Conservation (phyloP, 345 rosid species). For the Turnera subulata region DNA sequence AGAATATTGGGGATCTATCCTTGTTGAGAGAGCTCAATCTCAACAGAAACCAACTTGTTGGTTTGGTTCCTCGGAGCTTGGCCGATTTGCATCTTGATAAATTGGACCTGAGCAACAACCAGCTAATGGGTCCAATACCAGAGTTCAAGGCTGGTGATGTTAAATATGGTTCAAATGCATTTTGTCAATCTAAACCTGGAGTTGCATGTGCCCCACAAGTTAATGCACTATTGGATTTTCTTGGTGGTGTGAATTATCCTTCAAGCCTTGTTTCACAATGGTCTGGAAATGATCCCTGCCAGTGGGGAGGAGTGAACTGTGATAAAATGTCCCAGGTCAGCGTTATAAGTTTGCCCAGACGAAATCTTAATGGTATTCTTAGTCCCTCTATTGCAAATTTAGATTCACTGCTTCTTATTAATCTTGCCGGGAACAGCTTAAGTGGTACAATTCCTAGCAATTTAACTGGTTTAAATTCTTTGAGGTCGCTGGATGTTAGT, state of each 20-base stretch:
- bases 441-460: constrained; percentile 38
- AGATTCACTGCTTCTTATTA: constrained; percentile 39
- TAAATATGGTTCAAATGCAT: constrained; percentile 35
- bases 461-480: constrained; percentile 30
- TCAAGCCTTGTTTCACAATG: constrained; percentile 34
- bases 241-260: constrained; percentile 34
- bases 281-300: constrained; percentile 50
- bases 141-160: constrained; percentile 38
- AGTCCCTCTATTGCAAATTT: constrained; percentile 36
- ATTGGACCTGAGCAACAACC: constrained; percentile 41
- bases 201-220: constrained; percentile 41
- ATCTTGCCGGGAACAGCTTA: constrained; percentile 33
- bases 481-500: constrained; percentile 40
- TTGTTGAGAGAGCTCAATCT: constrained; percentile 41
- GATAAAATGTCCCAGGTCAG: constrained; percentile 24
- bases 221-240: constrained; percentile 34
- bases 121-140: constrained; percentile 44
- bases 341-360: constrained; percentile 41
- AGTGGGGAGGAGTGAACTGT: constrained; percentile 44
- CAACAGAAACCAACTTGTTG: constrained; percentile 39
- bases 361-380: constrained; percentile 38
- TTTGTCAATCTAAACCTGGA: constrained; percentile 42
- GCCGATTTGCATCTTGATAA: constrained; percentile 36
- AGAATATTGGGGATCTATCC: constrained; percentile 33
- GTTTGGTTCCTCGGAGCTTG: constrained; percentile 46